Conservation (phyloP, 2,329 filamentous ascomycete species). For the Westerdykella ornata region DNA sequence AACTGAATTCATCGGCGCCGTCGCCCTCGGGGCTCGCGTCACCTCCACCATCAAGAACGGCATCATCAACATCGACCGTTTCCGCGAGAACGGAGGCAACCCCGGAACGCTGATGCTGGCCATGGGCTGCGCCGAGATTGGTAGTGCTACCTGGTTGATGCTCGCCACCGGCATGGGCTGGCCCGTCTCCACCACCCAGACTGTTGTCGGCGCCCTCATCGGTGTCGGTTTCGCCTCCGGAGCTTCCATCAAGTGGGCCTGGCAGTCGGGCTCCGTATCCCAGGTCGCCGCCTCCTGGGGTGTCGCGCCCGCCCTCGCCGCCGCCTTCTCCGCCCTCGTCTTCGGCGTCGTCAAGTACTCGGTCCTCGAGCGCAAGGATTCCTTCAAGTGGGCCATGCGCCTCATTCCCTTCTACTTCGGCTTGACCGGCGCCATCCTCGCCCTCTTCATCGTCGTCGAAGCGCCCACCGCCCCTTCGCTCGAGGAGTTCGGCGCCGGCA, state of each 20-base stretch:
- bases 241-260: constrained; percentile 20
- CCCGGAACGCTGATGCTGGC: constrained; percentile 53
- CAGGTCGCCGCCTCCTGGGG: constrained; percentile 42
- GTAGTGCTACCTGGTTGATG: constrained; percentile 52
- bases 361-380: constrained; percentile 46
- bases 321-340: constrained; percentile 44
- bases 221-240: constrained; percentile 51
- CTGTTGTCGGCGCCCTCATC: constrained; percentile 53
- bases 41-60: constrained; percentile 57
- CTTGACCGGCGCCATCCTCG: constrained; percentile 44
- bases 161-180: constrained; percentile 50
- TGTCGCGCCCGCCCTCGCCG: constrained; percentile 46
- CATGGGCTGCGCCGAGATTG: constrained; percentile 51
- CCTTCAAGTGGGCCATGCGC: constrained; percentile 46
- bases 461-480: constrained; percentile 31
- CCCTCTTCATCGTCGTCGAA: constrained; percentile 54
- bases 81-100: constrained; percentile 32
- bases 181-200: constrained; percentile 57
- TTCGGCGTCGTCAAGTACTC: constrained; percentile 46
- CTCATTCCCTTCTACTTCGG: constrained; percentile 47
- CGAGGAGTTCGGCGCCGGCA: constrained; percentile 26
- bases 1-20: constrained; percentile 50
- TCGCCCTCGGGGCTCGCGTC: constrained; percentile 49
- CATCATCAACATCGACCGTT: constrained; percentile 48
- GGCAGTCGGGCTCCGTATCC: constrained; percentile 22